These are phyloP conservation scores for Trichophyton simii DNA, from an alignment of 2,329 filamentous ascomycete species.

Conservation along the genomic window DNA sequence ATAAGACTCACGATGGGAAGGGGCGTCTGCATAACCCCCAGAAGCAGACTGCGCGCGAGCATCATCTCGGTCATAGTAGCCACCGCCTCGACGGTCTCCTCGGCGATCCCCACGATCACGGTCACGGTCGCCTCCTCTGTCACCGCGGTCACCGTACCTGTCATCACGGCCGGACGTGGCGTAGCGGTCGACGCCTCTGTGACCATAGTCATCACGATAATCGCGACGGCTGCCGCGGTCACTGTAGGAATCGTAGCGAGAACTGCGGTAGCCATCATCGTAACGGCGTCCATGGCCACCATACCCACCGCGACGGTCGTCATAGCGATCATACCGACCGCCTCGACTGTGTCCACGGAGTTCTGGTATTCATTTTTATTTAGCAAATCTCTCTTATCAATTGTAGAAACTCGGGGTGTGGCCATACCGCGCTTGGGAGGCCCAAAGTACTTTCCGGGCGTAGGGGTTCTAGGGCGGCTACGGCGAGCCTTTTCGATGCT, in stretches of 20 bases:
- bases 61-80: slow-evolving; percentile 43
- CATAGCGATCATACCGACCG: slow-evolving; percentile 37
- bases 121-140: not conserved
- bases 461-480: slow-evolving; percentile 85
- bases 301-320: slow-evolving; percentile 33
- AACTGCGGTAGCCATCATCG: slow-evolving; percentile 29
- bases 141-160: slow-evolving; percentile 33
- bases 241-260: slow-evolving; percentile 38
- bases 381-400: slow-evolving; percentile 5
- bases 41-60: slow-evolving; percentile 35
- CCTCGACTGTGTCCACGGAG: slow-evolving; percentile 34
- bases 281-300: slow-evolving; percentile 28
- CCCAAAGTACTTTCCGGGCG: slow-evolving; percentile 97
- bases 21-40: slow-evolving; percentile 21
- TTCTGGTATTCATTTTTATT: slow-evolving; percentile 24
- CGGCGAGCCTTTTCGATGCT: slow-evolving; percentile 99
- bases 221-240: slow-evolving; percentile 34
- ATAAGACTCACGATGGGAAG: slow-evolving; percentile 26
- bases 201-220: slow-evolving; percentile 19
- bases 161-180: slow-evolving; percentile 29
- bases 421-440: slow-evolving; percentile 88
- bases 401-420: not conserved
- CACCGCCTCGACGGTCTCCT: slow-evolving; percentile 38
- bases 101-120: slow-evolving; percentile 29
- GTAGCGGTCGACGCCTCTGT: slow-evolving; percentile 44